Conservation (phyloP, 2,329 filamentous ascomycete genomes). For the Paecilomyces sp. region DNA sequence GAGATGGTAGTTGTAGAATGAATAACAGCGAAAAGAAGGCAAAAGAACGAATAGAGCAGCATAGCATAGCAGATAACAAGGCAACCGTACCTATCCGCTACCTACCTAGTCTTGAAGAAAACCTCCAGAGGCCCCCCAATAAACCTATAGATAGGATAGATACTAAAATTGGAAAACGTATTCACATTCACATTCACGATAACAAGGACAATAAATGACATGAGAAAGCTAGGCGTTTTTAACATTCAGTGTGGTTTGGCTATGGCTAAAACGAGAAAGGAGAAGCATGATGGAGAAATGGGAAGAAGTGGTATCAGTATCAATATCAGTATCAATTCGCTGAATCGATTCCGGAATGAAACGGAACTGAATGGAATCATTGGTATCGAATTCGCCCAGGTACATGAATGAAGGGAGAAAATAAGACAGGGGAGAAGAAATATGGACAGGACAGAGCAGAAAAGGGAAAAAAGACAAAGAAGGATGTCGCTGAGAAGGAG, state of each 20-base stretch:
- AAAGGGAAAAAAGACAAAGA: background rate
- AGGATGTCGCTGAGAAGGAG: background rate
- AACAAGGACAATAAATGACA: too few relatives aligned
- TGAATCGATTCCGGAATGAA: background rate
- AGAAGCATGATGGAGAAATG: background rate
- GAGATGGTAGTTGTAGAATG: background rate
- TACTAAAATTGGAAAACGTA: too few relatives aligned
- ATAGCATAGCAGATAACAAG: background rate
- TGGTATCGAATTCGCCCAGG: background rate
- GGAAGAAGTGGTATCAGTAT: background rate
- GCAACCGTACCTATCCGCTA: background rate
- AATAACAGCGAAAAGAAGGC: background rate
- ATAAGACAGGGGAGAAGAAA: background rate
- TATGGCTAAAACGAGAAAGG: background rate
- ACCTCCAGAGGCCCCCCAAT: too few relatives aligned
- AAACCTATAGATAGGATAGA: too few relatives aligned
- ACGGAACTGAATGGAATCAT: background rate
- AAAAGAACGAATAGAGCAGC: background rate
- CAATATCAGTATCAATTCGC: background rate
- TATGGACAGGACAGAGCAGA: background rate
- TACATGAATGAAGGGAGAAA: background rate
- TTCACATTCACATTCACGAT: too few relatives aligned
- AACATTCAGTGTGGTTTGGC: background rate
- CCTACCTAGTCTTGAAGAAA: background rate
- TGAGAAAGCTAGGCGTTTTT: too few relatives aligned